A percentile compares a stretch with the other conserved stretches of the same genome.
phyloP scores from a whole-genome alignment of 1,284 basidiomycete genomes.

The Pseudozyma hubeiensis region DNA sequence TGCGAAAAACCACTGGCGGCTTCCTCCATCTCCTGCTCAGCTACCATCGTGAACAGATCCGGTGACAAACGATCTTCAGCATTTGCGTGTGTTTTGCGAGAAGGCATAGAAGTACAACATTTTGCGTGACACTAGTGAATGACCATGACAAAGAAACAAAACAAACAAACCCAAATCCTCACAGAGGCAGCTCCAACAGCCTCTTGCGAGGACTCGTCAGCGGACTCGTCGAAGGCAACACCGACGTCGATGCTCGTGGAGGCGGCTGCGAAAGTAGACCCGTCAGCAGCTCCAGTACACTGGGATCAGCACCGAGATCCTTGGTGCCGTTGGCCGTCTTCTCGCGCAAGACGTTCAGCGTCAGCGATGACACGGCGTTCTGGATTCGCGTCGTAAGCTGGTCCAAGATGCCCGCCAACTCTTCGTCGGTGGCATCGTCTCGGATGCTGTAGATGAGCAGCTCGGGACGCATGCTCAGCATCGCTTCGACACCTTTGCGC shows the following conservation, averaged over 20 bases:
- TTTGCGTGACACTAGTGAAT: neutral
- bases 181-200: slow-evolving; percentile 24
- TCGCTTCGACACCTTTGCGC: slow-evolving; percentile 57
- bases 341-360: slow-evolving; percentile 36
- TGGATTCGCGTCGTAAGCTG: slow-evolving; percentile 65
- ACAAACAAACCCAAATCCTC: too few relatives aligned
- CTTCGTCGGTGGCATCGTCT: slow-evolving; percentile 66
- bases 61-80: neutral
- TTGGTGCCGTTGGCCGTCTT: slow-evolving; percentile 26
- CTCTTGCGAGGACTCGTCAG: slow-evolving; percentile 27
- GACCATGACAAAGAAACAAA: neutral
- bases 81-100: neutral
- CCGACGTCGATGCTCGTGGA: slow-evolving; percentile 5
- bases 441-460: slow-evolving; percentile 60
- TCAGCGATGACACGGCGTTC: slow-evolving; percentile 54
- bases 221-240: slow-evolving; percentile 8
- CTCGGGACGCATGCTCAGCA: slow-evolving; percentile 57
- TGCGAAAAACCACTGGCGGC: neutral
- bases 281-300: slow-evolving; percentile 33
- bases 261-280: slow-evolving; percentile 24
- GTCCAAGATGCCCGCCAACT: slow-evolving; percentile 58
- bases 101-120: neutral
- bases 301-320: slow-evolving; percentile 13
- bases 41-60: too few relatives aligned
- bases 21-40: too few relatives aligned